Evolutionary conservation across 2,329 filamentous ascomycete genomes (phyloP).

Genomic region (Cordyceps cicadae): DNA sequence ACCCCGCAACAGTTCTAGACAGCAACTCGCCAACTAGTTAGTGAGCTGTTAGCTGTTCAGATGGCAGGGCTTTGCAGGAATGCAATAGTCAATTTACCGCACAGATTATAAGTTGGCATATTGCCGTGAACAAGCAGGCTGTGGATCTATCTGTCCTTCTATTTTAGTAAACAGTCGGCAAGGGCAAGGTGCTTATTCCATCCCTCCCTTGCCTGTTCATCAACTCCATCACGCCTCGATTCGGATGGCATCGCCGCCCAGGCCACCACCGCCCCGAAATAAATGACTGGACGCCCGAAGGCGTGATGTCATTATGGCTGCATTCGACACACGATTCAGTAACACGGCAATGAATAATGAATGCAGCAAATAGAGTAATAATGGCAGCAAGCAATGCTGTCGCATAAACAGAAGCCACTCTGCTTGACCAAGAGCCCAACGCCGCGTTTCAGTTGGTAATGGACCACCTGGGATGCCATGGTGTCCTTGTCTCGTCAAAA

Average conservation of each 20-base stretch:
- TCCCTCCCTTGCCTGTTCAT: neutral
- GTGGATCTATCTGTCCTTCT: neutral
- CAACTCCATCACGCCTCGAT: neutral
- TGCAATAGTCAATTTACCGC: neutral
- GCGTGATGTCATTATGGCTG: constrained; percentile 6
- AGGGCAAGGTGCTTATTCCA: neutral
- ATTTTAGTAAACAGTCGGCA: neutral
- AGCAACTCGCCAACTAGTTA: no score
- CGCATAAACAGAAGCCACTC: neutral
- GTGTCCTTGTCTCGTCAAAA: neutral
- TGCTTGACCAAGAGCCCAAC: neutral
- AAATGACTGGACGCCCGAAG: neutral
- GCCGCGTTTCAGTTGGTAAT: neutral
- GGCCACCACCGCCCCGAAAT: neutral
- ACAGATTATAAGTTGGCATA: neutral
- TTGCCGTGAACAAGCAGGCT: neutral
- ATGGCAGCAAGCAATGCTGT: neutral
- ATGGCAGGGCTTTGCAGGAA: neutral
- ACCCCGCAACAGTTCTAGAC: no score
- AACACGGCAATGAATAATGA: neutral
- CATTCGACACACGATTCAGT: neutral
- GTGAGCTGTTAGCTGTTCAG: neutral
- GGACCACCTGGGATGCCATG: neutral
- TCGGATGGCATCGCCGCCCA: neutral
- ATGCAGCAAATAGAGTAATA: neutral